Evolutionary conservation across 805 yeast species (phyloP).

Genomic region (Candida gorgasii): DNA sequence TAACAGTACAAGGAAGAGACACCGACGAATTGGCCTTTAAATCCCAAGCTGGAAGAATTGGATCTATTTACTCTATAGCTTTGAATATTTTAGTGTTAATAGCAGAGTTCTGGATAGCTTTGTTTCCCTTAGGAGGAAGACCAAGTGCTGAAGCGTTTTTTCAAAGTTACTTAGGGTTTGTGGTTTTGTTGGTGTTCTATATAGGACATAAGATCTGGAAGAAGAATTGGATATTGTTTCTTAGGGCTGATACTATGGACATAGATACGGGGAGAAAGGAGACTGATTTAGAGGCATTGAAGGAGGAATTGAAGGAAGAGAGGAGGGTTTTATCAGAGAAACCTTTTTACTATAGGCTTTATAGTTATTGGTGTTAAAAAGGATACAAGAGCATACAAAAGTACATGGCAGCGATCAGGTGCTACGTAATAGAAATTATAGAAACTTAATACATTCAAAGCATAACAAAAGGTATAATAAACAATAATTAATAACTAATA

Average conservation of each 20-base stretch:
- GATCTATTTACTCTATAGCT: slow-evolving; percentile 34
- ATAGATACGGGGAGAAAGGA: slow-evolving; percentile 46
- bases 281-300: slow-evolving; percentile 39
- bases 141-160: slow-evolving; percentile 39
- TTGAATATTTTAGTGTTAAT: slow-evolving; percentile 37
- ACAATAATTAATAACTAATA: no score
- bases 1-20: slow-evolving; percentile 32
- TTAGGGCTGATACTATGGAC: slow-evolving; percentile 38
- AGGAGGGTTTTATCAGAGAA: slow-evolving; percentile 29
- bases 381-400: no score
- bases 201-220: slow-evolving; percentile 43
- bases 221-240: slow-evolving; percentile 36
- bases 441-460: no score
- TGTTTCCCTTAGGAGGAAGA: slow-evolving; percentile 38
- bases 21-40: slow-evolving; percentile 37
- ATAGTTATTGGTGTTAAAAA: slow-evolving; percentile 35
- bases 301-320: slow-evolving; percentile 35
- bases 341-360: slow-evolving; percentile 36
- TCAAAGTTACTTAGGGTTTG: slow-evolving; percentile 37
- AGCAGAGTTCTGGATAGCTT: slow-evolving; percentile 45
- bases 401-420: no score
- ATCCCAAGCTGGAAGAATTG: slow-evolving; percentile 39
- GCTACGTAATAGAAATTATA: no score
- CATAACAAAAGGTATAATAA: no score
- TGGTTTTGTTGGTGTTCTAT: slow-evolving; percentile 36